These are phyloP conservation scores for Trametes cingulata DNA, from an alignment of 768 basidiomycete species.

Conservation along the genomic window DNA sequence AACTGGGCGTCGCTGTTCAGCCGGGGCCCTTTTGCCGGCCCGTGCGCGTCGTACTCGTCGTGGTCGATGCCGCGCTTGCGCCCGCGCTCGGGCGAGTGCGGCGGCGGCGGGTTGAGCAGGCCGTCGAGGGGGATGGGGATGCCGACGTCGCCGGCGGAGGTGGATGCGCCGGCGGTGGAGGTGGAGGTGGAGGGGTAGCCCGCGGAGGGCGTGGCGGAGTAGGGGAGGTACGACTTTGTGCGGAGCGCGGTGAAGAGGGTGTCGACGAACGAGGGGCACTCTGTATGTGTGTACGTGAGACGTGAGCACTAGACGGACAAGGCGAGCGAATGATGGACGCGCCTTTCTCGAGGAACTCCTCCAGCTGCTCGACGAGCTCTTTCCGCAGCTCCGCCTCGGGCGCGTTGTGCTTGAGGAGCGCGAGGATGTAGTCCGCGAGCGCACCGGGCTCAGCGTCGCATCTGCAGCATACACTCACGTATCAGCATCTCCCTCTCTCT, in stretches of 20 bases:
- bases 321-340: slow-evolving; percentile 27
- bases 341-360: slow-evolving; percentile 95
- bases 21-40: slow-evolving; percentile 74
- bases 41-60: slow-evolving; percentile 61
- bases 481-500: neutral
- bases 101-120: slow-evolving; percentile 46
- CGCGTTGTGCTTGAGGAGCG: slow-evolving; percentile 87
- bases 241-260: slow-evolving; percentile 83
- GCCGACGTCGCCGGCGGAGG: slow-evolving; percentile 68
- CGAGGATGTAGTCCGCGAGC: slow-evolving; percentile 92
- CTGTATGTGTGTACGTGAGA: slow-evolving; percentile 35
- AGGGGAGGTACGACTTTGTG: slow-evolving; percentile 84
- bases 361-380: slow-evolving; percentile 74
- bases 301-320: slow-evolving; percentile 18
- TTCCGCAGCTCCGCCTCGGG: slow-evolving; percentile 80
- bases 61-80: slow-evolving; percentile 67
- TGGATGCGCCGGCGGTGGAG: no score
- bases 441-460: slow-evolving; percentile 96
- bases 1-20: slow-evolving; percentile 65
- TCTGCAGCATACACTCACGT: slow-evolving; percentile 44
- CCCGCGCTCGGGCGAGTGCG: slow-evolving; percentile 53
- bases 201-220: slow-evolving; percentile 49
- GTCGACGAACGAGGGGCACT: slow-evolving; percentile 77
- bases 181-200: slow-evolving; percentile 39
- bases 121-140: slow-evolving; percentile 81